phyloP scores from a whole-genome alignment of 1,284 basidiomycete species.

The Boletellus dicymbophilus region DNA sequence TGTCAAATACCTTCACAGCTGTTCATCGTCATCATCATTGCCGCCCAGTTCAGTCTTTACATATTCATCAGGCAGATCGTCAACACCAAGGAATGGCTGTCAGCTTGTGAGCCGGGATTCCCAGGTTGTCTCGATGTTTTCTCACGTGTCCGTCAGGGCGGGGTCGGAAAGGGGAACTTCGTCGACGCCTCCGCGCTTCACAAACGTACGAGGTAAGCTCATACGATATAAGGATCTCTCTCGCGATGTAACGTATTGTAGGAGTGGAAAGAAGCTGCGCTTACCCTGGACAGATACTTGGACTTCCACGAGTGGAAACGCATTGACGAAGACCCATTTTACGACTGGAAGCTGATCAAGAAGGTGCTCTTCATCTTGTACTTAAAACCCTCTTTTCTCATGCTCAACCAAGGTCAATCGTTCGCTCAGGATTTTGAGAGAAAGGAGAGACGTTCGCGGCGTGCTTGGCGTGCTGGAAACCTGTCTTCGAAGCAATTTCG shows the following conservation, averaged over 20 bases:
- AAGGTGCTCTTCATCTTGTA: slow-evolving; percentile 46
- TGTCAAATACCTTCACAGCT: slow-evolving; percentile 43
- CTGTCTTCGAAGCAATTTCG: slow-evolving; percentile 93
- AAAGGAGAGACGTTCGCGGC: slow-evolving; percentile 80
- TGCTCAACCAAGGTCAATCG: slow-evolving; percentile 60
- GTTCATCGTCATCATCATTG: slow-evolving; percentile 86
- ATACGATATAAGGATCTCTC: neutral
- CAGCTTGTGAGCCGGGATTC: slow-evolving; percentile 70
- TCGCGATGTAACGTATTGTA: slow-evolving; percentile 23
- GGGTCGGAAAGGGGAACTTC: slow-evolving; percentile 78
- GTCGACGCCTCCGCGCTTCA: slow-evolving; percentile 76
- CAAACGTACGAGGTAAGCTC: slow-evolving; percentile 60
- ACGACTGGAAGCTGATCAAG: slow-evolving; percentile 84
- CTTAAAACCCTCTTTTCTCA: neutral
- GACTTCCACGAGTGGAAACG: slow-evolving; percentile 90
- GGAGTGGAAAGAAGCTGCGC: slow-evolving; percentile 87
- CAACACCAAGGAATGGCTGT: slow-evolving; percentile 90
- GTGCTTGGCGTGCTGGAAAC: slow-evolving; percentile 91
- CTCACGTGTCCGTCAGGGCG: slow-evolving; percentile 56
- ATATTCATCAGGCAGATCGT: slow-evolving; percentile 89
- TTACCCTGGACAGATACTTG: slow-evolving; percentile 79
- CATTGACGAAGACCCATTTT: slow-evolving; percentile 83
- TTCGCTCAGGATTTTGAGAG: slow-evolving; percentile 62
- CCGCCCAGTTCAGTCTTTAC: slow-evolving; percentile 85
- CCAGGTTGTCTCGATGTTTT: neutral